A percentile compares a stretch with the other conserved stretches of the same genome.
These are phyloP conservation scores for Ogataea ganodermae DNA, from an alignment of 805 yeast species.

Conservation along the genomic window DNA sequence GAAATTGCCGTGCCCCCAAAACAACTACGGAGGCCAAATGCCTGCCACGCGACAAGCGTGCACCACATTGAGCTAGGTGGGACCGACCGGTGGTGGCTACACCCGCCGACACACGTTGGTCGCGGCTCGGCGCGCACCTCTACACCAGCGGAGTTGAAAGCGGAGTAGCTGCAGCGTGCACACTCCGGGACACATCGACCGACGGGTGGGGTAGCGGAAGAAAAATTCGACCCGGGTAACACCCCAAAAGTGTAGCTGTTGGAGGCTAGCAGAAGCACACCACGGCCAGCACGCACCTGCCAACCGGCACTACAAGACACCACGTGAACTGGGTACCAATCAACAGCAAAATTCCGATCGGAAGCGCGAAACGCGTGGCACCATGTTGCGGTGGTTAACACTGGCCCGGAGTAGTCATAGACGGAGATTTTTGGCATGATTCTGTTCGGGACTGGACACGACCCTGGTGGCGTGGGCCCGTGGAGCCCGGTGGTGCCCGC, in stretches of 20 bases:
- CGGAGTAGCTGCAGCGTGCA: not conserved
- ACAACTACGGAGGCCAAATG: too few species aligned
- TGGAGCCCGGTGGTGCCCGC: slow-evolving; percentile 7
- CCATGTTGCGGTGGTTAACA: slow-evolving; percentile 16
- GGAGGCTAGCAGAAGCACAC: not conserved
- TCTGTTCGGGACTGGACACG: slow-evolving; percentile 11
- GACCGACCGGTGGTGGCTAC: too few species aligned
- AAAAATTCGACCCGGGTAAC: not conserved
- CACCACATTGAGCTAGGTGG: too few species aligned
- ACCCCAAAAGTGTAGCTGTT: too few species aligned
- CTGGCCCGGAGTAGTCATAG: slow-evolving; percentile 24
- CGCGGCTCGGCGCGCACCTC: not conserved
- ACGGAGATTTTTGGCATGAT: slow-evolving; percentile 19
- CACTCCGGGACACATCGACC: slow-evolving; percentile 6
- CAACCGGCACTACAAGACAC: too few species aligned
- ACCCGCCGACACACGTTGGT: too few species aligned
- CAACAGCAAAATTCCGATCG: too few species aligned
- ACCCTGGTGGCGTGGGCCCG: slow-evolving; percentile 6
- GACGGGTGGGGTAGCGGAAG: slow-evolving; percentile 3
- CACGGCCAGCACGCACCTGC: not conserved
- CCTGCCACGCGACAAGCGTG: too few species aligned
- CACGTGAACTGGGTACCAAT: too few species aligned
- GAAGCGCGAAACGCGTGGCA: not conserved
- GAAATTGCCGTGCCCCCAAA: too few species aligned
- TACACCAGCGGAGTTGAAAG: slow-evolving; percentile 4